Conservation (phyloP, 2,329 filamentous ascomycete species). For the Apiospora saccharicola region DNA sequence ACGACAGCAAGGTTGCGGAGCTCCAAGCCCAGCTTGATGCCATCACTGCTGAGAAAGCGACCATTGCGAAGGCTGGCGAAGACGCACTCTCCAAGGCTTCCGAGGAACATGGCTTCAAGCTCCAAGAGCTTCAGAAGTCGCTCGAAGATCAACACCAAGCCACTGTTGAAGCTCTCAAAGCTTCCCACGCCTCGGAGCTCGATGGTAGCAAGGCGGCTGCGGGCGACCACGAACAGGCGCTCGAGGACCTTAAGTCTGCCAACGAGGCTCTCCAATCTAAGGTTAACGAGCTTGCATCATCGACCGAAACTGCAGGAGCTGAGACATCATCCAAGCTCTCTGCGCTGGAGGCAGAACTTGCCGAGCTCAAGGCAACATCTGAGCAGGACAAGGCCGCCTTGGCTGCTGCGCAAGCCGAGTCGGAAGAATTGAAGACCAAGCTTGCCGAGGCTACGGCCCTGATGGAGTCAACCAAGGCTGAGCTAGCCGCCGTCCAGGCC, state of each 20-base stretch:
- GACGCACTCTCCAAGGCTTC: slow-evolving; percentile 47
- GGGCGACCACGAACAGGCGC: slow-evolving; percentile 55
- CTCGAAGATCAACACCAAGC: slow-evolving; percentile 59
- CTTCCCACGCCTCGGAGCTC: slow-evolving; percentile 60
- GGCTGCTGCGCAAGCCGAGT: slow-evolving; percentile 50
- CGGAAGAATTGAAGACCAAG: slow-evolving; percentile 48
- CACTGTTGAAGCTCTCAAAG: slow-evolving; percentile 57
- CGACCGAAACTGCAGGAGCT: slow-evolving; percentile 55
- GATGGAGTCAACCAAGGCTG: slow-evolving; percentile 47
- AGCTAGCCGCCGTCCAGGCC: slow-evolving; percentile 56
- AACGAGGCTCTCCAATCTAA: slow-evolving; percentile 64
- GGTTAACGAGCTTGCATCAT: slow-evolving; percentile 59
- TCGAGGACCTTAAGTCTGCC: slow-evolving; percentile 57
- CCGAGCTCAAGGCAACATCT: slow-evolving; percentile 56
- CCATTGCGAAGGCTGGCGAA: slow-evolving; percentile 48
- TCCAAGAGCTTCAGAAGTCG: slow-evolving; percentile 58
- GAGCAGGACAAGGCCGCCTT: slow-evolving; percentile 59
- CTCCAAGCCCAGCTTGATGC: slow-evolving; percentile 60
- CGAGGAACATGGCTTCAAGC: slow-evolving; percentile 57
- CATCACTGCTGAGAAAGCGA: slow-evolving; percentile 50
- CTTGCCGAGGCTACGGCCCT: slow-evolving; percentile 39
- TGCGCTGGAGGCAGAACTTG: slow-evolving; percentile 60
- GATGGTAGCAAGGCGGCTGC: slow-evolving; percentile 54
- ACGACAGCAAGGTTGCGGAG: slow-evolving; percentile 55
- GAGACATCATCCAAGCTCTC: slow-evolving; percentile 54